Percentiles rank a stretch among this genome's conserved stretches.
Conservation (phyloP, 768 basidiomycete genomes). For the Lepiota venenata region DNA sequence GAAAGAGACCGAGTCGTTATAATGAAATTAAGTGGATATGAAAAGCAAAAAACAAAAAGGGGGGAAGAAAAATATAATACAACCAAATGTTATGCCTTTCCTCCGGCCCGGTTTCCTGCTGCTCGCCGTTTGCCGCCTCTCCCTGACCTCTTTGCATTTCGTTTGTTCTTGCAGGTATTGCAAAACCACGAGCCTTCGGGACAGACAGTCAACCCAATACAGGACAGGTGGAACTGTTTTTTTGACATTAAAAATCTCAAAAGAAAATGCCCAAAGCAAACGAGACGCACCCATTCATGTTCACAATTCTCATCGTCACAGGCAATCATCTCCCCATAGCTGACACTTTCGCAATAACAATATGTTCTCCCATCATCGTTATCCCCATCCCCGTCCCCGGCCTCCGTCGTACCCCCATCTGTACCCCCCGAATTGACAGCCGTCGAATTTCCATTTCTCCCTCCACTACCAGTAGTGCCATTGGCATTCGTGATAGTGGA, state of each 20-base stretch:
- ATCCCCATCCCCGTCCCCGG: conserved; percentile 51
- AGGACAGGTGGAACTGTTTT: conserved; percentile 73
- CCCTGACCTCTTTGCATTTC: conserved; percentile 46
- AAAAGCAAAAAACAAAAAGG: conserved; percentile 1
- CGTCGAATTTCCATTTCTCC: conserved; percentile 5
- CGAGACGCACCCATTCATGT: conserved; percentile 81
- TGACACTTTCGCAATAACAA: conserved; percentile 81
- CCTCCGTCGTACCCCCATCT: conserved; percentile 29
- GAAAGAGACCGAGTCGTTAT: background rate
- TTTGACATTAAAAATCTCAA: background rate
- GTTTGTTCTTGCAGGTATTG: conserved; percentile 58
- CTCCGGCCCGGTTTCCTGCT: conserved; percentile 25
- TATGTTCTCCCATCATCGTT: conserved; percentile 68
- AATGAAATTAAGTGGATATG: background rate
- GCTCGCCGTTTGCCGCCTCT: conserved; percentile 51
- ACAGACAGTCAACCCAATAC: conserved; percentile 61
- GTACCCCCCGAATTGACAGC: background rate
- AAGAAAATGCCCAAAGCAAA: conserved; percentile 3
- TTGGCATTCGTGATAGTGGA: conserved; percentile 29
- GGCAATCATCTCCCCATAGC: conserved; percentile 94
- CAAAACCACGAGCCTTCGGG: conserved; percentile 80
- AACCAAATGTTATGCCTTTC: conserved; percentile 17
- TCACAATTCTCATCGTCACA: conserved; percentile 83
- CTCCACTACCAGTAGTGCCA: conserved; percentile 28
- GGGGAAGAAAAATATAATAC: background rate